Evolutionary conservation across 208 protist genomes (phyloP).

Genomic region (Acanthamoeba rhysodes): DNA sequence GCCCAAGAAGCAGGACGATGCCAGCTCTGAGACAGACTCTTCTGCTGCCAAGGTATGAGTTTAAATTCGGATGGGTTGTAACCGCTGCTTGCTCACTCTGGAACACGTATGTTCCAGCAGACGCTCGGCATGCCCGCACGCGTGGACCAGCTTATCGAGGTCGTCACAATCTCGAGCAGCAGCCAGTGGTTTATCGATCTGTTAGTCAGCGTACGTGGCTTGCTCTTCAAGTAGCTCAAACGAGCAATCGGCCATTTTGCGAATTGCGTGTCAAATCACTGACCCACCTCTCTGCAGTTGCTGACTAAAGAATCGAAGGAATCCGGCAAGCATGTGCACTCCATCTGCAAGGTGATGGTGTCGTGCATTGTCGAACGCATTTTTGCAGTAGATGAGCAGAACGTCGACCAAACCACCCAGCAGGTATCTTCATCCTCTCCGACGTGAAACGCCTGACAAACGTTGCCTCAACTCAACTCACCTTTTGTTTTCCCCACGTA

Average conservation of each 20-base stretch:
- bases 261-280: background rate
- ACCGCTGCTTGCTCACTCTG: background rate
- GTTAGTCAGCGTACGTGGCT: background rate
- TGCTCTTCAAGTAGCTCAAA: background rate
- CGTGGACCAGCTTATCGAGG: slow-evolving; percentile 70
- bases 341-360: slow-evolving; percentile 55
- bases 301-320: slow-evolving; percentile 19
- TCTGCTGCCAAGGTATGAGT: background rate
- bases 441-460: too few species aligned
- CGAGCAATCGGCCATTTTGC: too few species aligned
- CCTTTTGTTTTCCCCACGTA: background rate
- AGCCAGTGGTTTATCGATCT: slow-evolving; percentile 72
- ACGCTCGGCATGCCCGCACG: slow-evolving; percentile 23
- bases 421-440: background rate
- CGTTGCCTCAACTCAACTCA: background rate
- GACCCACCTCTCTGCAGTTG: background rate
- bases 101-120: background rate
- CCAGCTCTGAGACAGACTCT: background rate
- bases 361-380: slow-evolving; percentile 54
- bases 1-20: slow-evolving; percentile 35
- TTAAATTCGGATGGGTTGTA: background rate
- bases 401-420: background rate
- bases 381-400: slow-evolving; percentile 43
- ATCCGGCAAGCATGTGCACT: slow-evolving; percentile 14
- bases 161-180: background rate